phyloP scores from a whole-genome alignment of 2,329 filamentous ascomycete genomes.

The Botrytis fragariae region DNA sequence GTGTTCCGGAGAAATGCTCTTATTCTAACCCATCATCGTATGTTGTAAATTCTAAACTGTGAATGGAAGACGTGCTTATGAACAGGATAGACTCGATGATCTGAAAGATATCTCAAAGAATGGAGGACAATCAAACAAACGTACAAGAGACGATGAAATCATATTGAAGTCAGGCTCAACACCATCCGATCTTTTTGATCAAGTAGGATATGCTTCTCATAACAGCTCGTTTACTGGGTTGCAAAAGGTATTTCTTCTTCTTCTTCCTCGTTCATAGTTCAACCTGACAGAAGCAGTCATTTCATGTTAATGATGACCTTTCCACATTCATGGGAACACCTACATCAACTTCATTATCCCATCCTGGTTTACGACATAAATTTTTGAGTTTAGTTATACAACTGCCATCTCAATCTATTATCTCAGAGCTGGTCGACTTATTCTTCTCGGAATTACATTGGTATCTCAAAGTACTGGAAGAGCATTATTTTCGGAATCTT shows the following conservation, averaged over 20 bases:
- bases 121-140: constrained; percentile 40
- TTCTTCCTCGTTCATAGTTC: constrained; percentile 36
- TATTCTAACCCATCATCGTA: constrained; percentile 53
- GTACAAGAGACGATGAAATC: constrained; percentile 47
- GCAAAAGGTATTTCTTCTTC: background rate
- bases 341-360: constrained; percentile 9
- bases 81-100: constrained; percentile 1
- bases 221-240: constrained; percentile 28
- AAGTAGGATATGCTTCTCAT: constrained; percentile 8
- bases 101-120: background rate
- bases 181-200: constrained; percentile 8
- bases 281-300: constrained; percentile 43
- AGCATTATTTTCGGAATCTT: constrained; percentile 19
- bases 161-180: constrained; percentile 19
- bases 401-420: constrained; percentile 10
- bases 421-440: constrained; percentile 15
- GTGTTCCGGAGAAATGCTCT: constrained; percentile 54
- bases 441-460: constrained; percentile 21
- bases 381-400: constrained; percentile 13
- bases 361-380: constrained; percentile 16
- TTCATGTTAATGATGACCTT: constrained; percentile 40
- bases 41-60: constrained; percentile 41
- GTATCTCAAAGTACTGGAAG: constrained; percentile 19
- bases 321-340: constrained; percentile 4
- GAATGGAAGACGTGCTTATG: background rate